These are phyloP conservation scores for Vitis labrusca DNA, from an alignment of 164 flowering plant genomes.

Conservation along the genomic window DNA sequence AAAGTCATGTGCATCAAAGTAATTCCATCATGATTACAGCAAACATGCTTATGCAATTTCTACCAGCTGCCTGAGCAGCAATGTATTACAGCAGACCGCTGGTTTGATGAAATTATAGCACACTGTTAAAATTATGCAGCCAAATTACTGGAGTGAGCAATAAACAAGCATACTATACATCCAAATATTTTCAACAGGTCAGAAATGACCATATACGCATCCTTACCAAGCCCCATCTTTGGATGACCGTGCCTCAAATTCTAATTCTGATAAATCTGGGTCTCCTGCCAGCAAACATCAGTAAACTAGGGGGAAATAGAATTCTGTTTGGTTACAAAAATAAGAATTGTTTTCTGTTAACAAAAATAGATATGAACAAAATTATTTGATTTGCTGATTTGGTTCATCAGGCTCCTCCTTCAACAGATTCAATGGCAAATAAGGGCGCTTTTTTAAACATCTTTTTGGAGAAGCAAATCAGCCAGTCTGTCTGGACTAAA, in stretches of 20 bases:
- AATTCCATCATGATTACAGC: no score
- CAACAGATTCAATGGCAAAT: no score
- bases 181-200: not conserved
- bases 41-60: no score
- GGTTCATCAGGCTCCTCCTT: not conserved
- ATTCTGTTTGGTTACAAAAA: not conserved
- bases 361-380: not conserved
- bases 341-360: not conserved
- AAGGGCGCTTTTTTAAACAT: no score
- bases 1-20: no score
- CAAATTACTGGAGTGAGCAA: not conserved
- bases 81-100: no score
- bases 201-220: not conserved
- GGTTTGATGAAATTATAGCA: no score
- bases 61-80: no score
- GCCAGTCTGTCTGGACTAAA: no score
- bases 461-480: no score
- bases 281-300: constrained; percentile 32
- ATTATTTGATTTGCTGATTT: not conserved
- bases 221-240: constrained; percentile 84
- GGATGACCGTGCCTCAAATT: constrained; percentile 78
- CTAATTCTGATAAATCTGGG: constrained; percentile 38
- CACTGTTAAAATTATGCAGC: no score
- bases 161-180: not conserved
- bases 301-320: not conserved